Evolutionary conservation across 1,284 basidiomycete genomes (phyloP).

Genomic region (Trichosporon sp.): DNA sequence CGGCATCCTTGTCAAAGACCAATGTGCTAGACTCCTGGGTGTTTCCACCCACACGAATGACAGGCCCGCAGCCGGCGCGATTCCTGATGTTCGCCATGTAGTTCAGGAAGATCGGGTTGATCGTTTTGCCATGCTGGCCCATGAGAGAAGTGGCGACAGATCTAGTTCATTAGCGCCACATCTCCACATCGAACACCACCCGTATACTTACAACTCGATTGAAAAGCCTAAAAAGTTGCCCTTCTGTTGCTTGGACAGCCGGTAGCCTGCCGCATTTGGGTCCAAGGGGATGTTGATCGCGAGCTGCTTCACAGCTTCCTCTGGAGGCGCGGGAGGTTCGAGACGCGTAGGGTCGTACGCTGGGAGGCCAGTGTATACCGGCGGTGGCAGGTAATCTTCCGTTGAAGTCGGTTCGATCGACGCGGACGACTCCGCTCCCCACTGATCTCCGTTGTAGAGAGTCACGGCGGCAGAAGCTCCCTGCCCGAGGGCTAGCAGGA

Average conservation of each 20-base stretch:
- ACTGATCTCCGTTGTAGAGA: constrained; percentile 1
- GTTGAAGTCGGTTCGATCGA: too few species aligned
- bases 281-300: constrained; percentile 25
- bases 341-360: constrained; percentile 40
- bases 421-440: not conserved
- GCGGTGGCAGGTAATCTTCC: too few species aligned
- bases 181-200: not conserved
- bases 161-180: not conserved
- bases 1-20: constrained; percentile 49
- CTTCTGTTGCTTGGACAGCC: constrained; percentile 51
- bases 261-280: constrained; percentile 16
- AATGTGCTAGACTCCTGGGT: constrained; percentile 61
- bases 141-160: constrained; percentile 59
- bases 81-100: constrained; percentile 60
- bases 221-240: constrained; percentile 66
- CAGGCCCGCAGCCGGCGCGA: constrained; percentile 55
- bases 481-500: not conserved
- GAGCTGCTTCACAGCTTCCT: constrained; percentile 25
- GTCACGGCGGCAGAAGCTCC: not conserved
- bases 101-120: constrained; percentile 61
- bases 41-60: constrained; percentile 70
- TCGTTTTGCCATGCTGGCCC: constrained; percentile 49
- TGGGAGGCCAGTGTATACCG: constrained; percentile 31
- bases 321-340: constrained; percentile 31
- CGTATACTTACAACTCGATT: constrained; percentile 56